Conservation (phyloP, 306 rosid genomes). For the Vigna unguiculata region DNA sequence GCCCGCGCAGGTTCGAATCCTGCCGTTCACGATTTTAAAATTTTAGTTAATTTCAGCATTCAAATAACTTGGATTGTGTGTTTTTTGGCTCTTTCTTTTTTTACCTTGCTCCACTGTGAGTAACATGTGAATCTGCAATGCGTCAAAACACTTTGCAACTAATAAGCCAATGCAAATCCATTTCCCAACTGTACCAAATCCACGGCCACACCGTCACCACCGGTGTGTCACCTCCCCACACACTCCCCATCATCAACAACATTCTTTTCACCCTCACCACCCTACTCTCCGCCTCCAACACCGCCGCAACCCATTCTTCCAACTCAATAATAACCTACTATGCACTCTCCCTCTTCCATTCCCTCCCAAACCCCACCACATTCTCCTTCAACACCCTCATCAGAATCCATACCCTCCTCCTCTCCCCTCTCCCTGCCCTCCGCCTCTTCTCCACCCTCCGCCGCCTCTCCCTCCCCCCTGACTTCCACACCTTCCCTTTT, state of each 20-base stretch:
- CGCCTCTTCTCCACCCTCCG: slow-evolving; percentile 57
- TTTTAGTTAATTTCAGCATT: no score
- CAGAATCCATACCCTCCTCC: slow-evolving; percentile 64
- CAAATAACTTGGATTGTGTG: not conserved
- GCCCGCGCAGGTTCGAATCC: slow-evolving; percentile 86
- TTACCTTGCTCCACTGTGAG: no score
- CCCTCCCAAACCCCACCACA: slow-evolving; percentile 64
- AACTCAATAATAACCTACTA: slow-evolving; percentile 38
- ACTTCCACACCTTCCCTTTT: slow-evolving; percentile 78
- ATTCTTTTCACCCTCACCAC: slow-evolving; percentile 57
- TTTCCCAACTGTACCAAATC: slow-evolving; percentile 58
- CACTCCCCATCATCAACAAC: slow-evolving; percentile 35
- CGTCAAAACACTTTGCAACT: slow-evolving; percentile 24
- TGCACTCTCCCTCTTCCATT: slow-evolving; percentile 60
- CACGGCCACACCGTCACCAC: slow-evolving; percentile 59
- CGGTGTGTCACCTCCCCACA: slow-evolving; percentile 44
- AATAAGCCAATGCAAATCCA: slow-evolving; percentile 59
- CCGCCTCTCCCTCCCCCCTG: slow-evolving; percentile 63
- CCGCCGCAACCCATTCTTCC: slow-evolving; percentile 2
- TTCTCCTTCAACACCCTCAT: slow-evolving; percentile 75
- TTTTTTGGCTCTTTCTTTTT: no score
- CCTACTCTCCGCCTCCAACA: slow-evolving; percentile 22
- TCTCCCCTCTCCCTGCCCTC: slow-evolving; percentile 64
- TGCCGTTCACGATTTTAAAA: slow-evolving; percentile 48
- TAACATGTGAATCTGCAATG: not conserved